Evolutionary conservation across 2,329 filamentous ascomycete species (phyloP), one percentile per base, ranked within the genome.

Genomic region (Aspergillus fructus): DNA sequence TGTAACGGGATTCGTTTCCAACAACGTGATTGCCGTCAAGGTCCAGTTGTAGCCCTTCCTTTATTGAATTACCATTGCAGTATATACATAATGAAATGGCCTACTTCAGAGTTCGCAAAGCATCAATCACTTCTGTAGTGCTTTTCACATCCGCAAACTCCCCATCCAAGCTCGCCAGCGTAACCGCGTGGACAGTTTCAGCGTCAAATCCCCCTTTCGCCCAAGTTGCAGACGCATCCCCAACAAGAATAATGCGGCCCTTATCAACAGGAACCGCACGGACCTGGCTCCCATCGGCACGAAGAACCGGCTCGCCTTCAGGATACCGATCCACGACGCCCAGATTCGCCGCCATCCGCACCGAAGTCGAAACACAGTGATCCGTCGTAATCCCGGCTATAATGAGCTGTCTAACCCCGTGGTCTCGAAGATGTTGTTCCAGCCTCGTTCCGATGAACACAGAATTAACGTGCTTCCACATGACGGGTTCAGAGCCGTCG

Each of bases 1-100:
- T 67, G 78, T 81, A 2, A 83, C 83, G 0, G 84, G 85, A 0
- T 83, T 85, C 55, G 59, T 81, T 58, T 79, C 82, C 2, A 71
- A 74, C 33, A 77, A 69, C 56, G 71, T 81, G 34, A 66, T 85
- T 59, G 83, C 82, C 11, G 75, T 82, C 19, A 80, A 81, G 67
- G 77, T 86, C 33, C 76, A 84, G 61, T 66, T 86, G 60, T 72
- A 58, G 46, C 53, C 24, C 42, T 24, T 30, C 40, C 21, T 43
- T 8, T 3, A 24, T 30, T 30, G 4, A n/a, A n/a, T 37, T 37
- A 15, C 5, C 13, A 37, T 7, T 5, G 34, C 34, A n/a, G 34
- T 13, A 13, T n/a, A 37, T 37, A 43, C 11, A 23, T 8, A 23
- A 43, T 43, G 19, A 3, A 45, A 13, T 37, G 52, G 34, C 27